Evolutionary conservation across 225 moss, liverwort and hornwort species (phyloP).

Genomic region (Marchantia paleacea): DNA sequence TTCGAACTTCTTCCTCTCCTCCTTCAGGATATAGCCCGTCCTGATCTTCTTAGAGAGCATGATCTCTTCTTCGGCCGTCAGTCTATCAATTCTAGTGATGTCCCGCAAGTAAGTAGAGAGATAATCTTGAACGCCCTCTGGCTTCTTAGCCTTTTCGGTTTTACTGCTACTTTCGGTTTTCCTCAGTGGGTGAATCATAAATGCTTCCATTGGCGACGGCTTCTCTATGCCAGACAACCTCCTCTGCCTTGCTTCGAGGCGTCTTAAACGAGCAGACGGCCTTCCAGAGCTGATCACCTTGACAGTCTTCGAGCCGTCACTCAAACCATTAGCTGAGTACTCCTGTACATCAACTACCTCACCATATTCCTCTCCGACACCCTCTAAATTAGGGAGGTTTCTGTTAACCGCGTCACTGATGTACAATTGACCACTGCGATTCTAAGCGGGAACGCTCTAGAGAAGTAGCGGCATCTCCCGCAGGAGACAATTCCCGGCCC

Average conservation of each 20-base stretch:
- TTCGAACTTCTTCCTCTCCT: constrained; percentile 72
- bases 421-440: constrained; percentile 78
- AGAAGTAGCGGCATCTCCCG: constrained; percentile 63
- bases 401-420: constrained; percentile 34
- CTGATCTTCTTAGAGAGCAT: constrained; percentile 79
- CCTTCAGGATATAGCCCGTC: constrained; percentile 63
- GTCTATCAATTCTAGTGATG: constrained; percentile 85
- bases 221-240: constrained; percentile 54
- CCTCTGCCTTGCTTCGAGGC: constrained; percentile 73
- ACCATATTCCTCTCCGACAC: constrained; percentile 25
- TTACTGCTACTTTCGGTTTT: constrained; percentile 61
- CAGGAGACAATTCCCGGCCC: constrained; percentile 31
- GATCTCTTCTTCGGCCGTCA: constrained; percentile 82
- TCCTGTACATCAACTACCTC: not conserved
- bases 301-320: constrained; percentile 22
- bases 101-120: constrained; percentile 87
- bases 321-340: constrained; percentile 18
- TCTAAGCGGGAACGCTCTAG: constrained; percentile 76
- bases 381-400: constrained; percentile 24
- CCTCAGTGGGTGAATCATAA: constrained; percentile 68
- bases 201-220: constrained; percentile 60
- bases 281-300: constrained; percentile 69
- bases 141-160: constrained; percentile 47
- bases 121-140: constrained; percentile 86
- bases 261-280: constrained; percentile 85